Evolutionary conservation across 1,139 yeast genomes (phyloP).

Genomic region (Debaryomyces coudertii): DNA sequence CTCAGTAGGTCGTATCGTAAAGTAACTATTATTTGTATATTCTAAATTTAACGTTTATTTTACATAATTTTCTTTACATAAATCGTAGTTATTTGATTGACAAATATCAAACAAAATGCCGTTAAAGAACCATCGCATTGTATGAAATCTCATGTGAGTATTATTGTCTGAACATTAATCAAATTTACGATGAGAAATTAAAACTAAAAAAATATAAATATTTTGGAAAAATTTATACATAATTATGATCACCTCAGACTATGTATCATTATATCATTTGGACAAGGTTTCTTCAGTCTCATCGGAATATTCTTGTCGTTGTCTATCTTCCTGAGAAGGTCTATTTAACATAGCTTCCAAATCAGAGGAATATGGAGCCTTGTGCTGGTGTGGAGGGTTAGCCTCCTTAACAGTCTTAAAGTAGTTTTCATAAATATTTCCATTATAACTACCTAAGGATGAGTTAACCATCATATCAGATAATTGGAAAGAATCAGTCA

Average conservation of each 20-base stretch:
- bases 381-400: conserved; percentile 57
- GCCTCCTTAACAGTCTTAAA: conserved; percentile 52
- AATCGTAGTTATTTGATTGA: too few relatives aligned
- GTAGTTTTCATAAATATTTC: conserved; percentile 85
- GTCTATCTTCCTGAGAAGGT: conserved; percentile 49
- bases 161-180: too few relatives aligned
- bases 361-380: conserved; percentile 61
- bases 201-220: not conserved
- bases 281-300: conserved; percentile 35
- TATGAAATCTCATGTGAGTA: too few relatives aligned
- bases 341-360: conserved; percentile 59
- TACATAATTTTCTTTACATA: too few relatives aligned
- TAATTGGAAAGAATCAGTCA: conserved; percentile 88
- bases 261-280: conserved; percentile 21
- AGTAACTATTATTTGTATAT: not conserved
- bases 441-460: conserved; percentile 81
- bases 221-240: not conserved
- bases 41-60: not conserved
- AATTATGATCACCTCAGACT: too few relatives aligned
- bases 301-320: conserved; percentile 47
- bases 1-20: not conserved
- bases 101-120: too few relatives aligned
- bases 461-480: conserved; percentile 86
- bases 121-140: too few relatives aligned
- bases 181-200: too few relatives aligned